phyloP scores from a whole-genome alignment of 2,329 filamentous ascomycete genomes.

The Penicillium sp. region DNA sequence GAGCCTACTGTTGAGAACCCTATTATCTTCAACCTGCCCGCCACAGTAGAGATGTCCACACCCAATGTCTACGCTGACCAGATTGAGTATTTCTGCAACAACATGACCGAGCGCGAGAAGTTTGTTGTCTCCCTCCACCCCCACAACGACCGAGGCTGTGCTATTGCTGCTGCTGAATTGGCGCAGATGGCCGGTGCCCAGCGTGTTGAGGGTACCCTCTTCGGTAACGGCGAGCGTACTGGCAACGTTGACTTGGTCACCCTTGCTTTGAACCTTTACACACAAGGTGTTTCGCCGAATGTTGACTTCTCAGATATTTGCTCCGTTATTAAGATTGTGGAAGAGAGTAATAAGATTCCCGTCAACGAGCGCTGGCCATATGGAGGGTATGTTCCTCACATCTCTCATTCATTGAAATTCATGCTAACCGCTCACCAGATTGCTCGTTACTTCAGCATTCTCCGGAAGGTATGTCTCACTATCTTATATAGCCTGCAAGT shows the following conservation, averaged over 20 bases:
- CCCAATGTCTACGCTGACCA: conserved; percentile 96
- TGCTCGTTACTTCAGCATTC: conserved; percentile 66
- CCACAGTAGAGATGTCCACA: conserved; percentile 92
- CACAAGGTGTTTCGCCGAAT: conserved; percentile 79
- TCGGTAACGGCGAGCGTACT: conserved; percentile 92
- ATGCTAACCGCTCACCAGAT: neutral
- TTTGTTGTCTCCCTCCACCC: conserved; percentile 87
- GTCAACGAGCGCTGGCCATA: conserved; percentile 89
- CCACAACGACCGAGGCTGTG: conserved; percentile 92
- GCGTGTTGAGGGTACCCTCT: conserved; percentile 88
- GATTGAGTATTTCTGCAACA: conserved; percentile 90
- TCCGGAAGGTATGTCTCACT: conserved; percentile 61
- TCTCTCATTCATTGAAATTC: neutral
- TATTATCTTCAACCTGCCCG: conserved; percentile 95
- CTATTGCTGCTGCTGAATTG: conserved; percentile 84
- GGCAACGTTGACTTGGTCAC: conserved; percentile 96
- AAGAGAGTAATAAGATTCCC: conserved; percentile 92
- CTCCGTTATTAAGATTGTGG: conserved; percentile 81
- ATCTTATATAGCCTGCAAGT: neutral
- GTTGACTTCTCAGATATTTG: conserved; percentile 92
- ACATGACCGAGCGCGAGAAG: conserved; percentile 82
- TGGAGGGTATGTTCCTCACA: conserved; percentile 56
- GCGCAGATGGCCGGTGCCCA: conserved; percentile 96
- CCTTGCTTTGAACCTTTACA: conserved; percentile 89
- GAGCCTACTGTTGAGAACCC: conserved; percentile 73